phyloP scores from a whole-genome alignment of 2,329 filamentous ascomycete species.

The Scytalidium lignicola region DNA sequence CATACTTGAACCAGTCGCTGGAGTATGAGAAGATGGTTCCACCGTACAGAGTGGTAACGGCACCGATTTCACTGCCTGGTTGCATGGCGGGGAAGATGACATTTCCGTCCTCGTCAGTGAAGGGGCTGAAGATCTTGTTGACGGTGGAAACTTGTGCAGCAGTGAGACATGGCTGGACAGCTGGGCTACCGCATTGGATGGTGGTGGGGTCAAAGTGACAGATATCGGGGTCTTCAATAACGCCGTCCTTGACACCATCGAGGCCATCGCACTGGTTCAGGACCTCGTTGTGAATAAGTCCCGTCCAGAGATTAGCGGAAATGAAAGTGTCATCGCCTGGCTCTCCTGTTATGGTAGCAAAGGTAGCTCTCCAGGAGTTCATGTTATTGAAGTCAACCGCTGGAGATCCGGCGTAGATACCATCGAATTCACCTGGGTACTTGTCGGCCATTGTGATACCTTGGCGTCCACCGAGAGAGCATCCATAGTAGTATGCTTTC shows the following conservation, averaged over 20 bases:
- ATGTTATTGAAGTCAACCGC: constrained; percentile 22
- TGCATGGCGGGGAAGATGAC: constrained; percentile 47
- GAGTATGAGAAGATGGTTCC: constrained; percentile 15
- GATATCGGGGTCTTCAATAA: constrained; percentile 33
- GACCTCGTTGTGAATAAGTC: constrained; percentile 19
- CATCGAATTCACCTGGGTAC: constrained; percentile 37
- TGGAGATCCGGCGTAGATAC: constrained; percentile 35
- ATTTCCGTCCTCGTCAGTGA: constrained; percentile 36
- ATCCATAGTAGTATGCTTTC: constrained; percentile 35
- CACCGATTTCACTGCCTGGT: constrained; percentile 38
- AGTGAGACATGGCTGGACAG: constrained; percentile 37
- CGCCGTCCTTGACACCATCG: constrained; percentile 33
- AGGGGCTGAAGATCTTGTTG: constrained; percentile 34
- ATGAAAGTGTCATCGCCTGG: constrained; percentile 6
- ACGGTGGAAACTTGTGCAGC: constrained; percentile 38
- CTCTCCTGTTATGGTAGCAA: constrained; percentile 12
- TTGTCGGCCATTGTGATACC: constrained; percentile 35
- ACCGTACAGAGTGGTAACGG: constrained; percentile 31
- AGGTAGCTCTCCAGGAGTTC: constrained; percentile 12
- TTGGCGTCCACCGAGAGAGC: constrained; percentile 37
- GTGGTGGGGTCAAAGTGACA: constrained; percentile 28
- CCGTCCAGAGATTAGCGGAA: constrained; percentile 13
- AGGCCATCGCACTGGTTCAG: constrained; percentile 32
- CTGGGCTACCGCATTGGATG: constrained; percentile 19
- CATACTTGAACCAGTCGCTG: constrained; percentile 42